A percentile compares a stretch with the other conserved stretches of the same genome.
phyloP scores from a whole-genome alignment of 78 protist genomes.

The Corallochytrium limacisporum region DNA sequence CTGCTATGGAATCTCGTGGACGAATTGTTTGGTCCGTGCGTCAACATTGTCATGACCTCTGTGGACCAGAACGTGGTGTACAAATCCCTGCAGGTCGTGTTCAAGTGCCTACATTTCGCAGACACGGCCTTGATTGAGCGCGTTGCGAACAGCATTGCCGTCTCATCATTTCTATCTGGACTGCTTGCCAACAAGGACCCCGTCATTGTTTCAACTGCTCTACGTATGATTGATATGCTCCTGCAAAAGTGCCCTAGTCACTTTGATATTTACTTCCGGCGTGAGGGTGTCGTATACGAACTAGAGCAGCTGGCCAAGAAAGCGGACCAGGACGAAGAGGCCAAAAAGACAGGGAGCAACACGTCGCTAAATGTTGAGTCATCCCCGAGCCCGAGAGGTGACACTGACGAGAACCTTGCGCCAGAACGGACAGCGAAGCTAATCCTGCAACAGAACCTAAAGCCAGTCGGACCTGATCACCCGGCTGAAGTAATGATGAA shows the following conservation, averaged over 20 bases:
- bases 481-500: no score
- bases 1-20: not conserved
- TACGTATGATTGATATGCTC: not conserved
- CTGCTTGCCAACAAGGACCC: no score
- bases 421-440: no score
- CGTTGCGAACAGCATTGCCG: not conserved
- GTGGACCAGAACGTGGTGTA: not conserved
- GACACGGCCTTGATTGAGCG: not conserved
- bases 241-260: conserved; percentile 21
- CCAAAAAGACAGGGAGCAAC: not conserved
- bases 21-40: not conserved
- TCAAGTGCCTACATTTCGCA: not conserved
- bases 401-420: no score
- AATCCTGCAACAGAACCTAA: no score
- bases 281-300: conserved; percentile 36
- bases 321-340: not conserved
- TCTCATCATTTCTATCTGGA: conserved; percentile 14
- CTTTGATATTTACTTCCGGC: conserved; percentile 12
- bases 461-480: no score
- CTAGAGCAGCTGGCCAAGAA: not conserved
- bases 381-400: no score
- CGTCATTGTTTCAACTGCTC: not conserved
- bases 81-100: not conserved
- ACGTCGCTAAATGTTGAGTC: no score
- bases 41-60: not conserved